These are phyloP conservation scores for Lunularia cruciata DNA, from an alignment of 225 moss, liverwort and hornwort species.

Conservation along the genomic window DNA sequence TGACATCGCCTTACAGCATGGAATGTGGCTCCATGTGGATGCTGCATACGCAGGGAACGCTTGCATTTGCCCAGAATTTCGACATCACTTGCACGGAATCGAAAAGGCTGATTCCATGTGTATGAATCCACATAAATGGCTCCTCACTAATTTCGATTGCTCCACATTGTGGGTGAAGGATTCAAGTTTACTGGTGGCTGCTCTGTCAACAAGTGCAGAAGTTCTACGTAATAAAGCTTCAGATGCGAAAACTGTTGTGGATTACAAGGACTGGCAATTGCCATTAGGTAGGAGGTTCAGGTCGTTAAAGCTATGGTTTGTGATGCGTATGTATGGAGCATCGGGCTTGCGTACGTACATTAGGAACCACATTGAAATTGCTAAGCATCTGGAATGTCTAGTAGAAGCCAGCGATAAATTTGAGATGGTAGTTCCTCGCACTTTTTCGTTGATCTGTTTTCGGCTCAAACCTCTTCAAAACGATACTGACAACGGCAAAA, in stretches of 20 bases:
- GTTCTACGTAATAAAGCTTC: slow-evolving; percentile 66
- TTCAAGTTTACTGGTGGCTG: slow-evolving; percentile 42
- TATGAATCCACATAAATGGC: slow-evolving; percentile 90
- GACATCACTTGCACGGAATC: slow-evolving; percentile 59
- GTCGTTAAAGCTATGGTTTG: slow-evolving; percentile 79
- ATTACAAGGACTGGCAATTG: slow-evolving; percentile 87
- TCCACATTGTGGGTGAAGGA: slow-evolving; percentile 83
- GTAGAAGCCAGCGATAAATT: slow-evolving; percentile 52
- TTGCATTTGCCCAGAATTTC: slow-evolving; percentile 79
- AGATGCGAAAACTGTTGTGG: slow-evolving; percentile 62
- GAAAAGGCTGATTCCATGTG: slow-evolving; percentile 72
- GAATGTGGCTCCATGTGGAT: slow-evolving; percentile 90
- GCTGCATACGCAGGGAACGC: slow-evolving; percentile 78
- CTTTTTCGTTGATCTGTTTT: slow-evolving; percentile 65
- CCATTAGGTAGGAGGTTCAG: slow-evolving; percentile 80
- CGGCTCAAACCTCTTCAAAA: slow-evolving; percentile 51
- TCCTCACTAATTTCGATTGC: slow-evolving; percentile 89
- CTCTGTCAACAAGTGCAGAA: slow-evolving; percentile 64
- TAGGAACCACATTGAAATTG: slow-evolving; percentile 55
- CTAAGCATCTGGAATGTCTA: slow-evolving; percentile 62
- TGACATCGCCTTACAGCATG: slow-evolving; percentile 55
- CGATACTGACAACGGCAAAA: slow-evolving; percentile 54
- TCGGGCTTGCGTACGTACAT: slow-evolving; percentile 60
- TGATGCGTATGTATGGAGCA: slow-evolving; percentile 73
- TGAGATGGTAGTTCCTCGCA: slow-evolving; percentile 66